A percentile compares a stretch with the other conserved stretches of the same genome.
These are phyloP conservation scores for Monilinia aucupariae DNA, from an alignment of 2,329 filamentous ascomycete genomes.

Conservation along the genomic window DNA sequence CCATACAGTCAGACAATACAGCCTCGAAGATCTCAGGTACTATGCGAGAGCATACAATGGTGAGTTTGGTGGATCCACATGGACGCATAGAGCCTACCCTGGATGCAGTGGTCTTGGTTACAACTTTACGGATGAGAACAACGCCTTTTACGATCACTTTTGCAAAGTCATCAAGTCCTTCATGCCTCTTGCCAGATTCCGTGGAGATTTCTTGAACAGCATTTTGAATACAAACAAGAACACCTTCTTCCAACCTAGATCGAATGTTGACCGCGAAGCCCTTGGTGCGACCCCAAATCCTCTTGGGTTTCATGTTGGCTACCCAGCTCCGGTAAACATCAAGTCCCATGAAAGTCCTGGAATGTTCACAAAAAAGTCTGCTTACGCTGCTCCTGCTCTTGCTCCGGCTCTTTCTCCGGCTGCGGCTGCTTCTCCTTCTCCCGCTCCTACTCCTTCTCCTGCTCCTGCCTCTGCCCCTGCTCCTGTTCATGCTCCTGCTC, in stretches of 20 bases:
- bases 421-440: no score
- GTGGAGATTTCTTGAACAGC: conserved; percentile 3
- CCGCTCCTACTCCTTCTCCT: no score
- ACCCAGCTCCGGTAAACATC: neutral
- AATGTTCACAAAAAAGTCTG: neutral
- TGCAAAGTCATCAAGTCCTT: neutral
- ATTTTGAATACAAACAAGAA: neutral
- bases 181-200: neutral
- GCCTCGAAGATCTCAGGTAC: conserved; percentile 17
- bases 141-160: neutral
- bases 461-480: no score
- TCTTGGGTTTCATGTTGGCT: conserved; percentile 2
- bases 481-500: no score
- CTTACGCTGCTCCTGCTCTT: no score
- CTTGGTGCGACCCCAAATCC: neutral
- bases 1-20: neutral
- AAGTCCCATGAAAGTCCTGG: neutral
- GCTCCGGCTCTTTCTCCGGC: no score
- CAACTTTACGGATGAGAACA: neutral
- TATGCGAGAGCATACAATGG: conserved; percentile 25
- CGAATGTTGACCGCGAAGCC: neutral
- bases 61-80: neutral
- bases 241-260: neutral
- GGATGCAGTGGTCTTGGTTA: neutral
- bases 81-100: neutral